Base-by-base conservation (phyloP, 208 protist species). In the Acanthamoeba pearcei region DNA sequence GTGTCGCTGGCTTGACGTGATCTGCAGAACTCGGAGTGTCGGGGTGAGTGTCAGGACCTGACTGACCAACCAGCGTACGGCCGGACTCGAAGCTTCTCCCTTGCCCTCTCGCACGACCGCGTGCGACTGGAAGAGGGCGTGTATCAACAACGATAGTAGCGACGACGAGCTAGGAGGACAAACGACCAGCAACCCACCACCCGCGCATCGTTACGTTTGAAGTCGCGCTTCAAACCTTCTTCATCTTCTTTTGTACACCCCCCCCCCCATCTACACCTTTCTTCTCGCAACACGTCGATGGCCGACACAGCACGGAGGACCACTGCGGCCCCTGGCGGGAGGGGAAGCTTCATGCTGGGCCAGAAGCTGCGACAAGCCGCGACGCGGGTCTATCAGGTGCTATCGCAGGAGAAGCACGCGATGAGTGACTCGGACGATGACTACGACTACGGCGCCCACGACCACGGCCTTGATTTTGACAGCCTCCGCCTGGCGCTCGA, bases 361-460 rank as follows among this genome's bases (percentile, higher is more conserved):
- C 64, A 72, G n/a, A 72, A 72, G 64, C 74, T 82, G 17, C 74
- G 74, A 13, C 74, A 53, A 35, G 74, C 74, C 5, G 74, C 74
- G 9, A 46, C 46, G 6, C 74, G 74, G 15, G 27, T 82, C 42
- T 51, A 32, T 38, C 74, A 82, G 19, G 74, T 82, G 35, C 74
- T 82, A 19, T 82, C 74, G 10, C 74, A 82, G 74, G 74, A 82
- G 74, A 82, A 82, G 74, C 35, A 82, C 74, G 38, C 74, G 9
- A 46, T 82, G 74, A 72, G 64, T n/a, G 29, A 35, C 64, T 64
- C 57, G 27, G 64, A 72, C 64, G 74, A 82, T 12, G 46, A 82
- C 74, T 17, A 17, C 5, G 32, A 12, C 22, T 3, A 55, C 38
- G 74, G 53, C 74, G 38, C 74, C 38, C 38, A 42, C 38, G 38